Base-by-base conservation (phyloP, 2,329 filamentous ascomycete genomes). In the Emmonsia crescens region DNA sequence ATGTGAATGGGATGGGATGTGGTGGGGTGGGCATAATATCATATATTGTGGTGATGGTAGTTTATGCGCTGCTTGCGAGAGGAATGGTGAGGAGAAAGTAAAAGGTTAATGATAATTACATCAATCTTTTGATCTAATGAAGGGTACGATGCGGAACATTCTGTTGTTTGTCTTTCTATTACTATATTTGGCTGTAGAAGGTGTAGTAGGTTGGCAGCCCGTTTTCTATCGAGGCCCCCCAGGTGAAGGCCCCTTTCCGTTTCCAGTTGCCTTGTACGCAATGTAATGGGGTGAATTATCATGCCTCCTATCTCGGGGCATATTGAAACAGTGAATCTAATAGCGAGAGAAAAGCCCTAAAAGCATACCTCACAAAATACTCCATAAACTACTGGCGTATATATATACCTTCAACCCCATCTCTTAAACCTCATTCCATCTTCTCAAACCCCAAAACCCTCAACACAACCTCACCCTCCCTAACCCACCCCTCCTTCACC, bases 401-500 rank as follows among this genome's bases (percentile, higher is more conserved):
- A n/a, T n/a, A n/a, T n/a, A n/a, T n/a, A n/a, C 33, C 3, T 9
- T 36, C 6, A 36, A 10, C 33, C 10, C 33, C 5, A 9, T 36
- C 33, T 36, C 33, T 36, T 3, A 36, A 36, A 36, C 33, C 33
- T 36, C 27, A 29, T 14, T 5, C 24, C 48, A 10, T 54, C 63
- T 70, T 71, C 65, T 78, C 76, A 72, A 73, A 79, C 12, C 77
- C 77, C 61, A 79, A 71, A 64, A 82, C 73, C 70, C 79, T 77
- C 52, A 81, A 75, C 33, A 77, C 76, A 33, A 80, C 74, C 55
- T 81, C 76, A 9, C 79, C 79, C 33, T 80, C 78, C 60, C 76
- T 76, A 69, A 76, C 80, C 73, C 77, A 77, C 57, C 74, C 73
- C 49, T 68, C 70, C 33, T 68, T 66, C 58, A 78, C 71, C 60